These are phyloP conservation scores for Nepenthes gracilis DNA, from an alignment of 148 eudicot genomes.

Conservation along the genomic window DNA sequence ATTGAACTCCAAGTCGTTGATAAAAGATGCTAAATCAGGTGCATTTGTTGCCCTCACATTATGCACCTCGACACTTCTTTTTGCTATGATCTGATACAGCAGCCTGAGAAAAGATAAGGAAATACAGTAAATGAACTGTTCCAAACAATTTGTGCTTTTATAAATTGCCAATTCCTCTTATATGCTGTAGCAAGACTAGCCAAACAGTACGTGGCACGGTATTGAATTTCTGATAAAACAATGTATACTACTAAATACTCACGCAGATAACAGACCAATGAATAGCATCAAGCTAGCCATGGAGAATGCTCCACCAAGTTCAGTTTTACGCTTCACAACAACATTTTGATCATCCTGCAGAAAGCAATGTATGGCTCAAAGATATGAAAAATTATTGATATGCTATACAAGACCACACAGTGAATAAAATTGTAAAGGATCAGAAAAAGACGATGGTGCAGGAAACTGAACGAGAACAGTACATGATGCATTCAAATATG, in stretches of 20 bases:
- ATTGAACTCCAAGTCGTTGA: slow-evolving; percentile 79
- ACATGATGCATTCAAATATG: too few species aligned
- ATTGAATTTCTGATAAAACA: background rate
- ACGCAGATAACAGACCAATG: slow-evolving; percentile 82
- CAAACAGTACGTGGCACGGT: background rate
- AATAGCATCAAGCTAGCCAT: slow-evolving; percentile 94
- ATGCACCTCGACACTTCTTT: slow-evolving; percentile 78
- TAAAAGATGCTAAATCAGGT: slow-evolving; percentile 64
- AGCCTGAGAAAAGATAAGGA: slow-evolving; percentile 37
- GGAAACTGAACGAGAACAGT: too few species aligned
- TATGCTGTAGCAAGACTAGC: background rate
- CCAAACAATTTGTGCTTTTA: background rate
- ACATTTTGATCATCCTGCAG: slow-evolving; percentile 75
- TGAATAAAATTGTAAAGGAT: background rate
- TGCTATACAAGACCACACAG: background rate
- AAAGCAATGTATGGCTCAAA: slow-evolving; percentile 4
- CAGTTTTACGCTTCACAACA: slow-evolving; percentile 82
- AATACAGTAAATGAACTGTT: slow-evolving; percentile 2
- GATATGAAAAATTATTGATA: background rate
- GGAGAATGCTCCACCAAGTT: slow-evolving; percentile 91
- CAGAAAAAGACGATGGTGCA: background rate
- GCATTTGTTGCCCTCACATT: slow-evolving; percentile 74
- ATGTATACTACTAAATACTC: slow-evolving; percentile 26
- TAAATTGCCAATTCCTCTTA: background rate
- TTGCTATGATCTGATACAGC: slow-evolving; percentile 67